Conservation (phyloP, 768 basidiomycete species). For the Lenzites betulinus region DNA sequence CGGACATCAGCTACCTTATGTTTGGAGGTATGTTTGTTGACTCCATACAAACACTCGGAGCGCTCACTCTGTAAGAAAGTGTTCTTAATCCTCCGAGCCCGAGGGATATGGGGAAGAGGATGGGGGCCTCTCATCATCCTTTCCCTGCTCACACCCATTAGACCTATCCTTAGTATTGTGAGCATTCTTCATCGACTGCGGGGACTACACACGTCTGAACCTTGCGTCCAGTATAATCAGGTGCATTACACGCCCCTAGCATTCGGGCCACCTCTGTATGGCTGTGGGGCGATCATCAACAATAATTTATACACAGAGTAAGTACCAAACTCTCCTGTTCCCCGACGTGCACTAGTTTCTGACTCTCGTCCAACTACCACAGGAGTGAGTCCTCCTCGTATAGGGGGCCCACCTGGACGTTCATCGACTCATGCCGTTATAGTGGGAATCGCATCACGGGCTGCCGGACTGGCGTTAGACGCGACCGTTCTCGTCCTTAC, state of each 20-base stretch:
- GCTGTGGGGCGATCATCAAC: slow-evolving; percentile 18
- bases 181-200: background rate
- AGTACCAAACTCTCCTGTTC: background rate
- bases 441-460: slow-evolving; percentile 10
- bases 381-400: background rate
- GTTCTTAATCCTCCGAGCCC: slow-evolving; percentile 20
- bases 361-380: background rate
- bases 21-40: slow-evolving; percentile 15
- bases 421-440: background rate
- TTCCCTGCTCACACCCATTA: slow-evolving; percentile 8
- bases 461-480: background rate
- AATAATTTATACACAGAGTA: background rate
- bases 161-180: slow-evolving; percentile 17
- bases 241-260: slow-evolving; percentile 22
- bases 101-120: slow-evolving; percentile 19
- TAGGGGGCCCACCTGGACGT: background rate
- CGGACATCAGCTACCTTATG: slow-evolving; percentile 21
- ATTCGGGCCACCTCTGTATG: slow-evolving; percentile 24
- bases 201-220: too few relatives aligned
- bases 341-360: background rate
- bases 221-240: slow-evolving; percentile 14
- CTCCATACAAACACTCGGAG: too few relatives aligned
- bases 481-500: slow-evolving; percentile 9
- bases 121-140: slow-evolving; percentile 16
- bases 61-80: background rate